These are phyloP conservation scores for Hypoxylon rubiginosum DNA, from an alignment of 2,329 filamentous ascomycete genomes.

Conservation along the genomic window DNA sequence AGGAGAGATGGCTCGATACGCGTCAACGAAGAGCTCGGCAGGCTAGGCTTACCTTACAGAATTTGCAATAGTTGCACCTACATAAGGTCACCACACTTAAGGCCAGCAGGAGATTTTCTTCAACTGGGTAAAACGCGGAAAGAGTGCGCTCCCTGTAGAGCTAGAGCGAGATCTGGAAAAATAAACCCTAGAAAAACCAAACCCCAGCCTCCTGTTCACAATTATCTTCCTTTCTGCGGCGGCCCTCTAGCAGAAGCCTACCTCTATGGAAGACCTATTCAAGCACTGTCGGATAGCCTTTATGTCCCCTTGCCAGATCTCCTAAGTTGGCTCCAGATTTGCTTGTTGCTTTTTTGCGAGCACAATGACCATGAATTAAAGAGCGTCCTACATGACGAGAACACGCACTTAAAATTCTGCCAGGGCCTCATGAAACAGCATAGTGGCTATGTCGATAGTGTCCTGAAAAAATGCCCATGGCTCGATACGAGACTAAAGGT, in stretches of 20 bases:
- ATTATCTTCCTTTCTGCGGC: not conserved
- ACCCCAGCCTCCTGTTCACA: not conserved
- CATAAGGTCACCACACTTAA: not conserved
- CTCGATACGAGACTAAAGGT: not conserved
- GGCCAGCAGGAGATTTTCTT: not conserved
- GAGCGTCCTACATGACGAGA: not conserved
- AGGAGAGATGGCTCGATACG: not conserved
- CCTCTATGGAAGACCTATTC: not conserved
- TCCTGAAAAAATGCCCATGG: not conserved
- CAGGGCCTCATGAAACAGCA: slow-evolving; percentile 4
- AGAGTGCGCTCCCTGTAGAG: not conserved
- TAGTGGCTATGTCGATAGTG: not conserved
- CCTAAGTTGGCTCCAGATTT: slow-evolving; percentile 1
- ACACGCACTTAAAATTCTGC: not conserved
- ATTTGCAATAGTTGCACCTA: not conserved
- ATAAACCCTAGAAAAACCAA: not conserved
- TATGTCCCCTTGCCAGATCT: slow-evolving; percentile 6
- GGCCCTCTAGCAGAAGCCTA: not conserved
- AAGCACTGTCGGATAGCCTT: not conserved
- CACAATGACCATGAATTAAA: not conserved
- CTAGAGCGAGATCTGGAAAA: not conserved
- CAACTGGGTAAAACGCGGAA: not conserved
- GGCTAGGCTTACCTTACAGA: not conserved
- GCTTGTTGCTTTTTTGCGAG: slow-evolving; percentile 4
- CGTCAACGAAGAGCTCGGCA: not conserved